A percentile compares a stretch with the other conserved stretches of the same genome.
Conservation (phyloP, 805 yeast species). For the Ogataea salicorniae region DNA sequence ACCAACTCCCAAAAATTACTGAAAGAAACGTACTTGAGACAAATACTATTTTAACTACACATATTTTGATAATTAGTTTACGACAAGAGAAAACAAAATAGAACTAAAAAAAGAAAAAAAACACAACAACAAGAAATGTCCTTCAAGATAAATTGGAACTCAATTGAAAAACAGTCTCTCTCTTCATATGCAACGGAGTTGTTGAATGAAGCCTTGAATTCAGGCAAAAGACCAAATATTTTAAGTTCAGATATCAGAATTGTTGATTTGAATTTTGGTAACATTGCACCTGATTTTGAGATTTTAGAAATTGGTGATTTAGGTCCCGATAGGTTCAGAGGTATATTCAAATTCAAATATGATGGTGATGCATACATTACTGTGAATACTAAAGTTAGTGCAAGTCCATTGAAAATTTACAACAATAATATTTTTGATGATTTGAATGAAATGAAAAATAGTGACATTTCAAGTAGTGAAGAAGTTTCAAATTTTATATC, state of each 20-base stretch:
- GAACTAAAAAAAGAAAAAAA: too few relatives aligned
- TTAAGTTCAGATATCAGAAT: conserved; percentile 65
- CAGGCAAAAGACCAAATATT: conserved; percentile 66
- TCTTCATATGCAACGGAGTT: conserved; percentile 59
- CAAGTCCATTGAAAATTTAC: conserved; percentile 74
- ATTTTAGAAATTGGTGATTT: conserved; percentile 79
- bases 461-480: conserved; percentile 23
- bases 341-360: conserved; percentile 74
- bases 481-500: conserved; percentile 45
- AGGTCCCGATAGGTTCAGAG: conserved; percentile 70
- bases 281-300: conserved; percentile 68
- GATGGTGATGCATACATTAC: conserved; percentile 73
- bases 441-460: conserved; percentile 28
- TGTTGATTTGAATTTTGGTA: conserved; percentile 67
- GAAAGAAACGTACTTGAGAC: too few relatives aligned
- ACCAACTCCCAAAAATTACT: too few relatives aligned
- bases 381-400: conserved; percentile 74
- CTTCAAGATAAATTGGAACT: conserved; percentile 72
- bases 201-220: conserved; percentile 66
- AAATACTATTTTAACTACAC: too few relatives aligned
- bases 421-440: conserved; percentile 27
- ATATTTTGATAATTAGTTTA: too few relatives aligned
- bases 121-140: conserved; percentile 45
- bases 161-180: conserved; percentile 61
- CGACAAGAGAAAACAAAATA: too few relatives aligned